Evolutionary conservation across 2,329 filamentous ascomycete species (phyloP).

Genomic region (Sclerotinia subarctica): DNA sequence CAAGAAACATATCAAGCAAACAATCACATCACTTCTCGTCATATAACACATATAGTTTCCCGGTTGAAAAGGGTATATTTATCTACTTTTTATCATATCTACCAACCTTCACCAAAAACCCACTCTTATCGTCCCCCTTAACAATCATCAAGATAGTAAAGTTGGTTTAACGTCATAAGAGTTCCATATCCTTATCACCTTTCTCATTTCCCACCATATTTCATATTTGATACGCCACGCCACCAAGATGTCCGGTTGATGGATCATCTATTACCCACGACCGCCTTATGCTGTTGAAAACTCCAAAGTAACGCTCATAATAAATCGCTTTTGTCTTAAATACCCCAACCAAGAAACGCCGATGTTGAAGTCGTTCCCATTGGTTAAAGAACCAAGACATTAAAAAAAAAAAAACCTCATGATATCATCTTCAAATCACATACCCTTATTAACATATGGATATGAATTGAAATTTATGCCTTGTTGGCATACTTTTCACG

Average conservation of each 20-base stretch:
- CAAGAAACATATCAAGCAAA: no score
- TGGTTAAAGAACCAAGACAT: constrained; percentile 29
- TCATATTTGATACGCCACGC: constrained; percentile 17
- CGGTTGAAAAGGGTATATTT: constrained; percentile 37
- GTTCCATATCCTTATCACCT: background rate
- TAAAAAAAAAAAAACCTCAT: constrained; percentile 23
- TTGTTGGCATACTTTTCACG: constrained; percentile 71
- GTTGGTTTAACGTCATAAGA: constrained; percentile 21
- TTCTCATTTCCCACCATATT: constrained; percentile 3
- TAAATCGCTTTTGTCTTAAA: constrained; percentile 37
- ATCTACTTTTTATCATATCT: constrained; percentile 21
- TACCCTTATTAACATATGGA: constrained; percentile 22
- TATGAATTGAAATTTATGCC: constrained; percentile 21
- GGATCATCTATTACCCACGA: constrained; percentile 37
- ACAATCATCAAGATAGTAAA: constrained; percentile 6
- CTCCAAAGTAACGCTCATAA: constrained; percentile 21
- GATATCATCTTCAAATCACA: constrained; percentile 21
- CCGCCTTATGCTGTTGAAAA: constrained; percentile 38
- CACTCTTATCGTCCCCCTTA: constrained; percentile 11
- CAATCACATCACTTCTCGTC: background rate
- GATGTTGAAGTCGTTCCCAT: constrained; percentile 49
- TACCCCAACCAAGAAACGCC: constrained; percentile 41
- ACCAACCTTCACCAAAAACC: constrained; percentile 18
- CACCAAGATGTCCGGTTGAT: constrained; percentile 39
- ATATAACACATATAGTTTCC: constrained; percentile 16